A percentile compares a stretch with the other conserved stretches of the same genome.
phyloP scores from a whole-genome alignment of 441 rosid genomes.

The Populus trichocarpa region DNA sequence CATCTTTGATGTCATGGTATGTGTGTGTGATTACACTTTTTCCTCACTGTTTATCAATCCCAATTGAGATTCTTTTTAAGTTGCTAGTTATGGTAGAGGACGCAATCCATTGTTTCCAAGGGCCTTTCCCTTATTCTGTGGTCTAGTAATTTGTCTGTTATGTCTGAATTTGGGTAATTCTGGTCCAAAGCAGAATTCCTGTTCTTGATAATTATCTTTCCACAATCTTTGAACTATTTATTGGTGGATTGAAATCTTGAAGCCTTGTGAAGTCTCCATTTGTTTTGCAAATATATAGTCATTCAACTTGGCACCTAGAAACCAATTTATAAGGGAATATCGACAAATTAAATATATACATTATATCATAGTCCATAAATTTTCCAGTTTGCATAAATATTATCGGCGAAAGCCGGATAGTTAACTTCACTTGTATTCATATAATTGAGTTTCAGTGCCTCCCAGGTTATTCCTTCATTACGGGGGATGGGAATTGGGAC shows the following conservation, averaged over 20 bases:
- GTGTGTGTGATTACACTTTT: no score
- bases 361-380: no score
- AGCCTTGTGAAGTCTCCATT: neutral
- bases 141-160: neutral
- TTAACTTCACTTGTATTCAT: constrained; percentile 14
- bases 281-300: neutral
- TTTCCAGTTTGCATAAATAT: neutral
- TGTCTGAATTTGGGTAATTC: neutral
- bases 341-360: neutral
- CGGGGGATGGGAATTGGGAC: constrained; percentile 71
- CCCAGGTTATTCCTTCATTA: constrained; percentile 70
- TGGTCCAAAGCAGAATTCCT: neutral
- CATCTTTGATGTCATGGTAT: constrained; percentile 74
- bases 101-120: no score
- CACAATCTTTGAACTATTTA: neutral
- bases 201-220: neutral
- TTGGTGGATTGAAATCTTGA: neutral
- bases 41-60: neutral
- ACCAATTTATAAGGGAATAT: neutral
- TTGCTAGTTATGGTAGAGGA: neutral
- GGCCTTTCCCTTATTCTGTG: no score
- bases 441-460: constrained; percentile 44
- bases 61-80: neutral
- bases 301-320: neutral
- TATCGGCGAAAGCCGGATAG: neutral